Evolutionary conservation across 495 filamentous ascomycete genomes (phyloP).

Genomic region (Xylaria cubensis): DNA sequence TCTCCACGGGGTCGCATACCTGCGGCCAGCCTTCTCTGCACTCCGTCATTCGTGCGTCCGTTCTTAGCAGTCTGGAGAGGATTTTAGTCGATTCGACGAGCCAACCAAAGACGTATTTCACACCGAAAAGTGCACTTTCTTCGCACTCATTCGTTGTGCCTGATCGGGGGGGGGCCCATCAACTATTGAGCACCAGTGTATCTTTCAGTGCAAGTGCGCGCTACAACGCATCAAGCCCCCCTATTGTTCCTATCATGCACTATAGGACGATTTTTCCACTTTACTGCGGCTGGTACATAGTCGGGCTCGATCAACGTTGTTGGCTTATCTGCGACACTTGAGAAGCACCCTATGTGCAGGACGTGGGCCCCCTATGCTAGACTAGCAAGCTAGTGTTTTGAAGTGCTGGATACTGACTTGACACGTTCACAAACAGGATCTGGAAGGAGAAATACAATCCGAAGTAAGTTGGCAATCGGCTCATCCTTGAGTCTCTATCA

Average conservation of each 20-base stretch:
- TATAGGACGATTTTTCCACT: neutral
- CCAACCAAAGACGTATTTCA: slow-evolving; percentile 23
- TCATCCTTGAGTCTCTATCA: slow-evolving; percentile 9
- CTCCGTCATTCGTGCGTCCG: slow-evolving; percentile 24
- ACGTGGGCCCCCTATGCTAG: slow-evolving; percentile 14
- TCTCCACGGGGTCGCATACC: slow-evolving; percentile 29
- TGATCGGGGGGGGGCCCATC: slow-evolving; percentile 9
- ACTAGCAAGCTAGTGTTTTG: slow-evolving; percentile 25
- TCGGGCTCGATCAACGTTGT: slow-evolving; percentile 23
- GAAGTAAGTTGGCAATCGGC: slow-evolving; percentile 26
- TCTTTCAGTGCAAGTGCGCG: slow-evolving; percentile 15
- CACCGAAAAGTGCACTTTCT: slow-evolving; percentile 28
- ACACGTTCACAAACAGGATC: slow-evolving; percentile 66
- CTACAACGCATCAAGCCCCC: slow-evolving; percentile 25
- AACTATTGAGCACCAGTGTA: slow-evolving; percentile 5
- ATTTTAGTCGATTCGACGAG: slow-evolving; percentile 20
- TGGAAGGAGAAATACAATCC: slow-evolving; percentile 95
- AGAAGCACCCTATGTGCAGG: slow-evolving; percentile 28
- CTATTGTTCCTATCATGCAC: slow-evolving; percentile 6
- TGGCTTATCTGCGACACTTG: slow-evolving; percentile 27
- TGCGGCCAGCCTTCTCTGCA: slow-evolving; percentile 29
- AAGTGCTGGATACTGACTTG: slow-evolving; percentile 33
- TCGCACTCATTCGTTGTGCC: slow-evolving; percentile 23
- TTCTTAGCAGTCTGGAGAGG: slow-evolving; percentile 13
- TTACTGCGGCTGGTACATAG: slow-evolving; percentile 16